Percentiles rank a stretch among this genome's conserved stretches.
phyloP scores from a whole-genome alignment of 2,329 filamentous ascomycete species.

The Aspergillus fijiensis region DNA sequence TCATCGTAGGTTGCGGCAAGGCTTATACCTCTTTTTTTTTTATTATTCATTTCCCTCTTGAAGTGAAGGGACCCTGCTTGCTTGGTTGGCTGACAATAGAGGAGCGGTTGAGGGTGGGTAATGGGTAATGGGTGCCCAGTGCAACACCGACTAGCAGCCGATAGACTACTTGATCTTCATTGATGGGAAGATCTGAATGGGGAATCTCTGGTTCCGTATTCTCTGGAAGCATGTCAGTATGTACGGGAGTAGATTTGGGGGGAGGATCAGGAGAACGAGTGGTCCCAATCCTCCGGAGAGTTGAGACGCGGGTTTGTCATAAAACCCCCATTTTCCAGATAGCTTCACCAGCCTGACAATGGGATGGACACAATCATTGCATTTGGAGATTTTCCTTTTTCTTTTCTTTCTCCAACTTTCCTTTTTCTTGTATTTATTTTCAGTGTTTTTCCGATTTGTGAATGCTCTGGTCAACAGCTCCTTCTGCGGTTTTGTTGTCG shows the following conservation, averaged over 20 bases:
- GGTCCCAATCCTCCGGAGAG: slow-evolving; percentile 23
- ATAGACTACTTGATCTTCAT: slow-evolving; percentile 37
- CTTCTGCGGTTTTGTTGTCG: neutral
- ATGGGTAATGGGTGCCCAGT: slow-evolving; percentile 32
- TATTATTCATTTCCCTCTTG: slow-evolving; percentile 7
- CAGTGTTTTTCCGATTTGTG: neutral
- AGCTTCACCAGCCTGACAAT: slow-evolving; percentile 1
- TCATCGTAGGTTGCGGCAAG: slow-evolving; percentile 20
- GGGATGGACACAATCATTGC: neutral
- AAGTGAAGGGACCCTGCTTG: slow-evolving; percentile 13
- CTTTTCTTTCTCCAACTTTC: slow-evolving; percentile 11
- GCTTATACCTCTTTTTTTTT: slow-evolving; percentile 19
- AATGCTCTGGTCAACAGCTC: neutral
- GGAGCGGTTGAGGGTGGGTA: slow-evolving; percentile 18
- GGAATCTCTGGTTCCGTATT: slow-evolving; percentile 10
- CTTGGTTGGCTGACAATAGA: slow-evolving; percentile 14
- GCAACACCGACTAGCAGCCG: slow-evolving; percentile 33
- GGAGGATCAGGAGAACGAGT: slow-evolving; percentile 15
- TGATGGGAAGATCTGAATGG: slow-evolving; percentile 31
- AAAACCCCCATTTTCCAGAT: slow-evolving; percentile 17
- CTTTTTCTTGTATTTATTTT: slow-evolving; percentile 2
- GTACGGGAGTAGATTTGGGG: slow-evolving; percentile 7
- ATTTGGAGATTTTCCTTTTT: slow-evolving; percentile 3
- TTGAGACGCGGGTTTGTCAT: slow-evolving; percentile 10
- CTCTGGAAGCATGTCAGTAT: slow-evolving; percentile 13